phyloP scores from a whole-genome alignment of 2,329 filamentous ascomycete genomes.

The Colletotrichum euphorbiae region DNA sequence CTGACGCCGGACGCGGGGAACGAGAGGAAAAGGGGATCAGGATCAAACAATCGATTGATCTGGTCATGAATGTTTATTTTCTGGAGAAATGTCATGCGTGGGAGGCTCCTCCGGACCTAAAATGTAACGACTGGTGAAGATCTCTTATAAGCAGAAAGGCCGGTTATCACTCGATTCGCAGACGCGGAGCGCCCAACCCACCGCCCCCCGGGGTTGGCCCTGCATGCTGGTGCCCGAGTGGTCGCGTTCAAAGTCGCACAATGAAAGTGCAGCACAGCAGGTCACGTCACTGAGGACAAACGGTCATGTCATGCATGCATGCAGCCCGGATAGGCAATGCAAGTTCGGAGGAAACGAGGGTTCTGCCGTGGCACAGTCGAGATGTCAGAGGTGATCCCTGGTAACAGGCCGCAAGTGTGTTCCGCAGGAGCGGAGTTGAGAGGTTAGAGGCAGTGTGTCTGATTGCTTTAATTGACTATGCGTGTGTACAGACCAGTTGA shows the following conservation, averaged over 20 bases:
- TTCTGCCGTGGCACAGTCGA: background rate
- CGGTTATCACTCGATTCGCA: background rate
- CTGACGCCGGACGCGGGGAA: background rate
- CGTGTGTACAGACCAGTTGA: conserved; percentile 23
- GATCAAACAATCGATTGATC: background rate
- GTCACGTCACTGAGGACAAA: conserved; percentile 11
- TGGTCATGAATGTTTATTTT: background rate
- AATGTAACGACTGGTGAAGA: background rate
- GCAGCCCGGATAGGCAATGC: conserved; percentile 8
- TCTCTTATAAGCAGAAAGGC: background rate
- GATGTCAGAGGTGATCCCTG: background rate
- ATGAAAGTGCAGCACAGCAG: background rate
- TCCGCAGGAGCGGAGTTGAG: background rate
- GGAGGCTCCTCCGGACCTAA: background rate
- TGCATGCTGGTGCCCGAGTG: conserved; percentile 10
- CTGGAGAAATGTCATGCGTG: background rate
- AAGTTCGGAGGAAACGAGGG: background rate
- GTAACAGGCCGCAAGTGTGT: background rate
- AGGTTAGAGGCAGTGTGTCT: conserved; percentile 12
- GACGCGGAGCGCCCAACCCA: background rate
- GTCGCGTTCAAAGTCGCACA: conserved; percentile 12
- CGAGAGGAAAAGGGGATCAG: background rate
- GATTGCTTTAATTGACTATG: conserved; percentile 20
- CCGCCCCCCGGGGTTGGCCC: background rate
- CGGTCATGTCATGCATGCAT: conserved; percentile 25